Conservation (phyloP, 2,329 filamentous ascomycete species). For the Penicillium rolfsii region DNA sequence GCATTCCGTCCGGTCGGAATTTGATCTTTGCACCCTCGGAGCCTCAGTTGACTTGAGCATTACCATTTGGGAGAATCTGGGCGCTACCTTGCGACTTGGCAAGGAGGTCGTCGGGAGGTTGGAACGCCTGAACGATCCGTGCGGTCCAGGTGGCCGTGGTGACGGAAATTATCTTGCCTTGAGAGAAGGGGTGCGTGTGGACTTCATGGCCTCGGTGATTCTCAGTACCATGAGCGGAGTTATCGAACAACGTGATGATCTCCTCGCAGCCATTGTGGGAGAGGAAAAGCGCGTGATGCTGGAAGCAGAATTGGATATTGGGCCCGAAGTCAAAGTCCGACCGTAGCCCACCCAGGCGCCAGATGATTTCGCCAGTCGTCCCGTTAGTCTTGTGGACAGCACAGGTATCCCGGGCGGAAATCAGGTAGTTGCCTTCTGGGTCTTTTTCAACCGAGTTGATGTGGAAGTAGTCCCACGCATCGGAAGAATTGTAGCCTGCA, state of each 20-base stretch:
- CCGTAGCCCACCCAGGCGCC: conserved; percentile 51
- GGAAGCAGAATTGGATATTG: conserved; percentile 54
- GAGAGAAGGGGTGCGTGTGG: conserved; percentile 47
- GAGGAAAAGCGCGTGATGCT: conserved; percentile 56
- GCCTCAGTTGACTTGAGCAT: conserved; percentile 62
- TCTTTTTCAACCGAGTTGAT: conserved; percentile 52
- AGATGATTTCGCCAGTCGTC: conserved; percentile 52
- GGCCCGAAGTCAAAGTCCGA: conserved; percentile 48
- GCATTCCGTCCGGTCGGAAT: conserved; percentile 37
- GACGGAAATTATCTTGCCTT: conserved; percentile 51
- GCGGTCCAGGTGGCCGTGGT: conserved; percentile 51
- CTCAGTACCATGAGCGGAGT: conserved; percentile 51
- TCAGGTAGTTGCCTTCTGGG: conserved; percentile 50
- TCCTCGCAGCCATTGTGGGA: conserved; percentile 52
- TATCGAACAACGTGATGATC: conserved; percentile 59
- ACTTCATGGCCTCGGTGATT: conserved; percentile 39
- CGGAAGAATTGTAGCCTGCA: conserved; percentile 41
- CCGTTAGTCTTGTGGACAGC: conserved; percentile 55
- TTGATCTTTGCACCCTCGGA: conserved; percentile 50
- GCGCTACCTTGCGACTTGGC: conserved; percentile 58
- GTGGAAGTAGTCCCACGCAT: conserved; percentile 57
- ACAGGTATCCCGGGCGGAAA: conserved; percentile 53
- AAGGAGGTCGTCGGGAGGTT: conserved; percentile 54
- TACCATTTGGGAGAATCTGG: conserved; percentile 58
- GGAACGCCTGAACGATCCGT: conserved; percentile 51